Conservation (phyloP, 148 eudicot genomes). For the Agrostemma githago region DNA sequence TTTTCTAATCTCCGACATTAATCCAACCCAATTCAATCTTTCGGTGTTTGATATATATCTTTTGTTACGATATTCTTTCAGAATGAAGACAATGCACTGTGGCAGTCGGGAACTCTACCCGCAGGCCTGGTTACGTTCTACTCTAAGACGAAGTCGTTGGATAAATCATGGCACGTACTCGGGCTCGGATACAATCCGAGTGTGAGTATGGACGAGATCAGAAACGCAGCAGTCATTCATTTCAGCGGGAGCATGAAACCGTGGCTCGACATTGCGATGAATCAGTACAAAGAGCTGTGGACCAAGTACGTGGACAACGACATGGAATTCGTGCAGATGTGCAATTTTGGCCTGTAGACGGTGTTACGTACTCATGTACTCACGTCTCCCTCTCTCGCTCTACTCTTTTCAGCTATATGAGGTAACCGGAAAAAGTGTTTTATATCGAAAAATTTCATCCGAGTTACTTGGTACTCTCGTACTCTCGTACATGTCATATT, state of each 20-base stretch:
- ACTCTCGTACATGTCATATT: conserved; percentile 15
- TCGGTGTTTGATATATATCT: not conserved
- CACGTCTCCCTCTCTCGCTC: no score
- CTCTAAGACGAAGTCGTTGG: conserved; percentile 71
- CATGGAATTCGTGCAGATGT: conserved; percentile 83
- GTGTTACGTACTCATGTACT: no score
- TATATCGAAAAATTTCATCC: conserved; percentile 15
- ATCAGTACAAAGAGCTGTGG: conserved; percentile 80
- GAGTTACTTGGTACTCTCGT: conserved; percentile 8
- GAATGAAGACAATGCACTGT: conserved; percentile 66
- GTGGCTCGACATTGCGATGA: conserved; percentile 87
- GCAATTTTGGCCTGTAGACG: conserved; percentile 57
- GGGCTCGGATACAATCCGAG: conserved; percentile 96
- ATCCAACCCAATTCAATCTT: not conserved
- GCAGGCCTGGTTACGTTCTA: conserved; percentile 75
- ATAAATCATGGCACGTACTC: conserved; percentile 86
- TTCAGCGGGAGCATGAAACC: conserved; percentile 96
- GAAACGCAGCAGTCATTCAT: conserved; percentile 83
- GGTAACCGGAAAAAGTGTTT: conserved; percentile 34
- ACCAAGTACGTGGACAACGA: conserved; percentile 73
- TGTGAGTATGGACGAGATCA: conserved; percentile 82
- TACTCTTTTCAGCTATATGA: conserved; percentile 22
- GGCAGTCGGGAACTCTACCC: conserved; percentile 72
- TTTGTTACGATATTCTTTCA: conserved; percentile 23
- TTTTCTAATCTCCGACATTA: conserved; percentile 9